Evolutionary conservation across 2,329 filamentous ascomycete species (phyloP), one percentile per base, ranked within the genome.

Genomic region (Curvularia eragrostidis): DNA sequence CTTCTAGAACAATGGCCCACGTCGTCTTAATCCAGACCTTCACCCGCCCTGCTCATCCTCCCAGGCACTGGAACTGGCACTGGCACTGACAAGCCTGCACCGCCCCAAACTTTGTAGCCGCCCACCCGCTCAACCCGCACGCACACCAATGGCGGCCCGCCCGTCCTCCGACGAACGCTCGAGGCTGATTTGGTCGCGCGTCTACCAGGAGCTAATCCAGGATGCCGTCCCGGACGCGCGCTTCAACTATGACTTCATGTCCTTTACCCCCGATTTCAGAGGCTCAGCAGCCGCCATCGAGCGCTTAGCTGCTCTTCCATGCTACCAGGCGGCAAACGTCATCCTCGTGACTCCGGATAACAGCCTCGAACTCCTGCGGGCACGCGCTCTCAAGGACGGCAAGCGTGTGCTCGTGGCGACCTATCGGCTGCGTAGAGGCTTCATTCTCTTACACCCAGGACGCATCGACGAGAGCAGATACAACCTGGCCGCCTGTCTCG

Each of bases 341-440:
- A 59, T 81, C 44, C 80, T 81, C 58, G 74, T 79, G 21, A 77
- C 78, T 5, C 75, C 78, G 2, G 79, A 81, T 60, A 81, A 80
- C 56, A 80, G 78, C 62, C 70, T 81, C n/a, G 78, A 81, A 62
- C 62, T 72, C 8, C 66, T 81, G 24, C 73, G 79, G 13, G 62
- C 65, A 23, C 64, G 65, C n/a, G 76, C 78, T 7, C 66, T 81
- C 26, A 65, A 63, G 47, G 78, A 78, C 55, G 78, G 78, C 5
- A 80, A 80, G 58, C 75, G 63, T 24, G 56, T 81, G 6, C 56
- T 81, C 2, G 72, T 79, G 1, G 79, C 77, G 1, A 80, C 79
- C 15, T 79, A 81, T 52, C 71, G 73, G 28, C 75, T 81, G 10
- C 66, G 76, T 12, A 66, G 79, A 36, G 79, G 79, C 0, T 81